Evolutionary conservation across 2,329 filamentous ascomycete genomes (phyloP).

Genomic region (Penicillium psychrosexuale): DNA sequence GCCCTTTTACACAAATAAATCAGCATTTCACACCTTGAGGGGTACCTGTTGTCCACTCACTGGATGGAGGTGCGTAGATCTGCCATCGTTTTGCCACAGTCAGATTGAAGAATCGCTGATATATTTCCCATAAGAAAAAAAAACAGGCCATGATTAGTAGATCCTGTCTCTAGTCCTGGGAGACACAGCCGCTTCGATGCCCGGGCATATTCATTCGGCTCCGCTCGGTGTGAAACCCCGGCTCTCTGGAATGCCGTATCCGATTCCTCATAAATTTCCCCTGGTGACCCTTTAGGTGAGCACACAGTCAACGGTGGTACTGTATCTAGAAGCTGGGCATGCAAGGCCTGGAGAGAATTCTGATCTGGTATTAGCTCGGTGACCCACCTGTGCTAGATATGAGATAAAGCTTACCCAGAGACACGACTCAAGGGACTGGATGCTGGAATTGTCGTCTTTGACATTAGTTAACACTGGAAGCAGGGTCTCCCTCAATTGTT

Average conservation of each 20-base stretch:
- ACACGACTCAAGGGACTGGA: conserved; percentile 25
- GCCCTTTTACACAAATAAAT: conserved; percentile 27
- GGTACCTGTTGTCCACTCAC: conserved; percentile 43
- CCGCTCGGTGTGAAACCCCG: conserved; percentile 5
- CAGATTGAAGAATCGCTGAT: conserved; percentile 35
- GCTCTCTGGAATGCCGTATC: conserved; percentile 9
- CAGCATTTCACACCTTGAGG: background rate
- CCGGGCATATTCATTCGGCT: conserved; percentile 21
- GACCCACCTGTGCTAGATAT: background rate
- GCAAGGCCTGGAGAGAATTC: conserved; percentile 24
- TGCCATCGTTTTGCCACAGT: conserved; percentile 35
- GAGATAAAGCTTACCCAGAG: conserved; percentile 31
- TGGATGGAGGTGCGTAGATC: conserved; percentile 45
- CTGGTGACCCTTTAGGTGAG: background rate
- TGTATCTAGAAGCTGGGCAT: conserved; percentile 8
- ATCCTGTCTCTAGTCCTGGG: conserved; percentile 33
- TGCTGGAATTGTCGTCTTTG: conserved; percentile 15
- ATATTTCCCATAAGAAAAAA: conserved; percentile 34
- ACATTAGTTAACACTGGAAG: conserved; percentile 26
- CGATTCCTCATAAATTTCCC: background rate
- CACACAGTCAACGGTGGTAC: background rate
- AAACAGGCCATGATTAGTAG: conserved; percentile 29
- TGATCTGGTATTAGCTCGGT: conserved; percentile 19
- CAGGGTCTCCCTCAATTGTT: conserved; percentile 27
- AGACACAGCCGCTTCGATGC: conserved; percentile 38